Percentiles rank a stretch among this genome's conserved stretches.
These are phyloP conservation scores for Termitomyces bulborhizus DNA, from an alignment of 768 basidiomycete species.

Conservation along the genomic window DNA sequence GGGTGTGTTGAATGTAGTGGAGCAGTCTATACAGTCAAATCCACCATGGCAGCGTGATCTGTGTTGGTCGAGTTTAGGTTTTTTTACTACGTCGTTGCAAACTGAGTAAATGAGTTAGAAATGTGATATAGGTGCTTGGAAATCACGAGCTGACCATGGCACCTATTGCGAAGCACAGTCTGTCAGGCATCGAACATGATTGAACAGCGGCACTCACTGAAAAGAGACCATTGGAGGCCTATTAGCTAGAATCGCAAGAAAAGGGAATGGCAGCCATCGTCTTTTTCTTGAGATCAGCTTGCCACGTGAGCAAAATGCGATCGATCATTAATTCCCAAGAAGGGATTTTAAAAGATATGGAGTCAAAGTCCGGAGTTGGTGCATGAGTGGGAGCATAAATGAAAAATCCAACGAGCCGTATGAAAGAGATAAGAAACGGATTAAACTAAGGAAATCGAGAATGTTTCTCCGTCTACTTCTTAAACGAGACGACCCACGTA, in stretches of 20 bases:
- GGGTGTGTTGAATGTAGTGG: conserved; percentile 72
- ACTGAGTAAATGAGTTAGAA: conserved; percentile 28
- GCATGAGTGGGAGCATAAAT: too few species aligned
- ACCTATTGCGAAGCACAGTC: conserved; percentile 34
- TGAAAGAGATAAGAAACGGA: neutral
- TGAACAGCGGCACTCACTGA: conserved; percentile 38
- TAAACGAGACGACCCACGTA: conserved; percentile 56
- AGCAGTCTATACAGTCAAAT: conserved; percentile 86
- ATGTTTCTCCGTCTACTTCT: conserved; percentile 1
- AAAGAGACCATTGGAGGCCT: conserved; percentile 59
- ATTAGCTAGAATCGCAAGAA: neutral
- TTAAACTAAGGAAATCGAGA: neutral
- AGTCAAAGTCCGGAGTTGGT: too few species aligned
- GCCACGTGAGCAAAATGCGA: conserved; percentile 1
- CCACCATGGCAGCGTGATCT: conserved; percentile 51
- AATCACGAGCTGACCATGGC: conserved; percentile 49
- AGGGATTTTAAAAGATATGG: too few species aligned
- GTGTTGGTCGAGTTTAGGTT: conserved; percentile 89
- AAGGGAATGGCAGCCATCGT: neutral
- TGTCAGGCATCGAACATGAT: neutral
- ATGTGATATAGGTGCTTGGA: neutral
- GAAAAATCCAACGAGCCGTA: neutral
- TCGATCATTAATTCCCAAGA: neutral
- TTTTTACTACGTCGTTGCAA: conserved; percentile 86
- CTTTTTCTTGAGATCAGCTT: conserved; percentile 5